A percentile compares a stretch with the other conserved stretches of the same genome.
Conservation (phyloP, 139 green algal genomes). For the Spirogloea muscicola region DNA sequence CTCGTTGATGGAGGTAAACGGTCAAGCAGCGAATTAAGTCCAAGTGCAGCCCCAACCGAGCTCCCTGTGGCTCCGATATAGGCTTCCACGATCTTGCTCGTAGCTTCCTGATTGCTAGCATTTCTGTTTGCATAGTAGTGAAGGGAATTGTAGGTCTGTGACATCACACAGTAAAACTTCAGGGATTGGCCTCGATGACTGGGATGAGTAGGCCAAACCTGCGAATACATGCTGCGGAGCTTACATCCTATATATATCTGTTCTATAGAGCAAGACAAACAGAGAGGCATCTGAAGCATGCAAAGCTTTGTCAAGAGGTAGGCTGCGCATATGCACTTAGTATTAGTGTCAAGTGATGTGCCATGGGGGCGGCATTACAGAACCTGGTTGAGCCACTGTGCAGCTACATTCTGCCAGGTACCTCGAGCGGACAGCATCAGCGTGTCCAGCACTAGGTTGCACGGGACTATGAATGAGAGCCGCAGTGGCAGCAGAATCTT, state of each 20-base stretch:
- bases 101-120: conserved; percentile 2
- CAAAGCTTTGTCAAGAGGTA: no score
- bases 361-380: no score
- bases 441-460: conserved; percentile 24
- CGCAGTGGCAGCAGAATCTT: conserved; percentile 35
- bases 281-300: no score
- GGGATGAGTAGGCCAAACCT: no score
- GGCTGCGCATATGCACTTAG: no score
- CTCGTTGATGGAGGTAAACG: no score
- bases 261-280: no score
- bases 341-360: no score
- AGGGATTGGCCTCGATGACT: no score
- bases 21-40: conserved; percentile 16
- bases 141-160: conserved; percentile 31
- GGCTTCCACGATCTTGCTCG: not conserved
- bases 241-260: no score
- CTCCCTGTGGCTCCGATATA: conserved; percentile 22
- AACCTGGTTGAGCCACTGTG: conserved; percentile 37
- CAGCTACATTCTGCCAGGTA: conserved; percentile 4
- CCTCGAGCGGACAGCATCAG: conserved; percentile 26
- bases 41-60: conserved; percentile 17
- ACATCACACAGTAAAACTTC: no score
- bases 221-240: no score
- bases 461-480: conserved; percentile 37
- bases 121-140: conserved; percentile 39